Conservation (phyloP, 2,329 filamentous ascomycete species). For the Stagonosporopsis vannaccii region DNA sequence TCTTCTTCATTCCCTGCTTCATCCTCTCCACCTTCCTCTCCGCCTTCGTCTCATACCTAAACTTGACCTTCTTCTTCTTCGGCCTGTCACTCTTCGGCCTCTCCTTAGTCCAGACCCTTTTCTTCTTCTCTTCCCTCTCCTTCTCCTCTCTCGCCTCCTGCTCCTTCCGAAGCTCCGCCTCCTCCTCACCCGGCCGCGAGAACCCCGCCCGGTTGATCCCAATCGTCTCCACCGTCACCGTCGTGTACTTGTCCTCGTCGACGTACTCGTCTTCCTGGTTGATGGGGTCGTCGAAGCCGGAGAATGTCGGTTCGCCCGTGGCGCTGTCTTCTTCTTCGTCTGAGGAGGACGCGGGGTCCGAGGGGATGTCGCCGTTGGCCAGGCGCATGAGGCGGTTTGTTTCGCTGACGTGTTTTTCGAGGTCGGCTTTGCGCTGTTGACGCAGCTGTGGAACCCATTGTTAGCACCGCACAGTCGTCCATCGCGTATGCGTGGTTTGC, state of each 20-base stretch:
- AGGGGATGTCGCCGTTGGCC: slow-evolving; percentile 54
- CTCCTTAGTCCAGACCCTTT: slow-evolving; percentile 60
- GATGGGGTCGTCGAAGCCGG: slow-evolving; percentile 57
- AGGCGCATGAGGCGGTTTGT: slow-evolving; percentile 75
- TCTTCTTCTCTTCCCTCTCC: slow-evolving; percentile 50
- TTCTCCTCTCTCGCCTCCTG: slow-evolving; percentile 29
- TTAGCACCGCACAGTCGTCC: too few species aligned
- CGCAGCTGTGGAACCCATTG: slow-evolving; percentile 66
- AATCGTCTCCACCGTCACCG: slow-evolving; percentile 91
- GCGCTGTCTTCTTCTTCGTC: slow-evolving; percentile 50
- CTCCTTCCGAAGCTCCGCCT: slow-evolving; percentile 53
- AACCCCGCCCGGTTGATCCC: slow-evolving; percentile 78
- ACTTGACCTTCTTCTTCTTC: slow-evolving; percentile 89
- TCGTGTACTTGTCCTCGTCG: slow-evolving; percentile 95
- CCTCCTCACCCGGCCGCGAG: slow-evolving; percentile 59
- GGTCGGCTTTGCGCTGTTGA: slow-evolving; percentile 80
- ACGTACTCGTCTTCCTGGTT: slow-evolving; percentile 93
- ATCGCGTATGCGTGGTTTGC: too few species aligned
- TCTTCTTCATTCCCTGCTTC: slow-evolving; percentile 74
- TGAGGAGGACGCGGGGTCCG: slow-evolving; percentile 7
- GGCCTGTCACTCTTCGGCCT: slow-evolving; percentile 56
- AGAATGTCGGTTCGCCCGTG: slow-evolving; percentile 43
- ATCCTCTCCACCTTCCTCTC: slow-evolving; percentile 71
- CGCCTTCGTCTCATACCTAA: slow-evolving; percentile 88
- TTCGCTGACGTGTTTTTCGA: slow-evolving; percentile 80